Evolutionary conservation across 495 filamentous ascomycete genomes (phyloP).

Genomic region (Xylaria telfairii): DNA sequence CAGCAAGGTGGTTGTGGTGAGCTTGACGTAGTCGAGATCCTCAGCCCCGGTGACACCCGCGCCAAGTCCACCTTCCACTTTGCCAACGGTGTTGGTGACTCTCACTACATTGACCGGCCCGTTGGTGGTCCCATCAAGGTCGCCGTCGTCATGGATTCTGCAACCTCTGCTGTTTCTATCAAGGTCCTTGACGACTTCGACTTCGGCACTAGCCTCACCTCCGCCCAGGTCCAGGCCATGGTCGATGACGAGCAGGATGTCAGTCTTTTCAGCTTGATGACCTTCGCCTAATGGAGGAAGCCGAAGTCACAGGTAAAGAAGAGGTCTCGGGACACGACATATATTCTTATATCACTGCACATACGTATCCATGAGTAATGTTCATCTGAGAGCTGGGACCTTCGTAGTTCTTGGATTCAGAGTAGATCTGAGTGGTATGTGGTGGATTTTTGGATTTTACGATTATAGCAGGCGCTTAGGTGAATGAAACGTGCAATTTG

Average conservation of each 20-base stretch:
- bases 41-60: constrained; percentile 53
- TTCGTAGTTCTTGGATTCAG: constrained; percentile 15
- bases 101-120: constrained; percentile 70
- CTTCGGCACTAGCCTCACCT: constrained; percentile 42
- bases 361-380: constrained; percentile 9
- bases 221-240: constrained; percentile 40
- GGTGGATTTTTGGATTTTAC: constrained; percentile 7
- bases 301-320: background rate
- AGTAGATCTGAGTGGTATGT: constrained; percentile 5
- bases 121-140: constrained; percentile 58
- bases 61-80: constrained; percentile 68
- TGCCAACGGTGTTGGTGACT: constrained; percentile 59
- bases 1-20: constrained; percentile 66
- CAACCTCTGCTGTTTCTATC: constrained; percentile 38
- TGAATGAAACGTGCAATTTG: constrained; percentile 22
- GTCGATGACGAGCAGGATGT: constrained; percentile 32
- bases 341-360: constrained; percentile 21
- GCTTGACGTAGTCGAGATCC: constrained; percentile 73
- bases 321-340: background rate
- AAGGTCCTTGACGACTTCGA: constrained; percentile 43
- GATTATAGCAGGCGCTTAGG: constrained; percentile 24
- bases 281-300: constrained; percentile 23
- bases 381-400: background rate
- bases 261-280: constrained; percentile 38
- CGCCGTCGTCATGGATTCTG: constrained; percentile 63